These are phyloP conservation scores for Celoporthe dispersa DNA, from an alignment of 2,329 filamentous ascomycete species.

Conservation along the genomic window DNA sequence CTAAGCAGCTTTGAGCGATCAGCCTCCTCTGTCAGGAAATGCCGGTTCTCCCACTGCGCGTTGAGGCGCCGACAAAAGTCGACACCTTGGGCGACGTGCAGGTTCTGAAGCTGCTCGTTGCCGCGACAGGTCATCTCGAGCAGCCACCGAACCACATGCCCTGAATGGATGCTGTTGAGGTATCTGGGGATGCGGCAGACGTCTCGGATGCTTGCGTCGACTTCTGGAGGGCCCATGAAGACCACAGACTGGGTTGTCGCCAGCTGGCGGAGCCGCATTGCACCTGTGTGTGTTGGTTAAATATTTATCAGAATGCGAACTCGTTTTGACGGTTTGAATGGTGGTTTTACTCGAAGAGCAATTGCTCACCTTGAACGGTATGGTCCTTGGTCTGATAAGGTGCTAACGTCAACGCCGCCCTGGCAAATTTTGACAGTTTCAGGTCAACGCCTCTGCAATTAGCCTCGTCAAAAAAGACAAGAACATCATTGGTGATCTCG, in stretches of 20 bases:
- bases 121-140: conserved; percentile 65
- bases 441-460: conserved; percentile 66
- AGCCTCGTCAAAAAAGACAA: conserved; percentile 65
- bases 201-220: conserved; percentile 64
- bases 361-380: conserved; percentile 58
- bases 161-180: conserved; percentile 44
- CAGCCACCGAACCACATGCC: conserved; percentile 57
- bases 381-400: conserved; percentile 64
- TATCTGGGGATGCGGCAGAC: conserved; percentile 38
- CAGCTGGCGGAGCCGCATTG: conserved; percentile 68
- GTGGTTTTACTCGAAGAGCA: not conserved
- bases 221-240: conserved; percentile 63
- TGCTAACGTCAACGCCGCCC: conserved; percentile 60
- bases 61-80: conserved; percentile 64
- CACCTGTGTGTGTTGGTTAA: too few species aligned
- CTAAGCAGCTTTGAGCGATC: conserved; percentile 48
- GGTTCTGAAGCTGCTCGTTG: conserved; percentile 61
- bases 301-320: too few species aligned
- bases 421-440: conserved; percentile 52
- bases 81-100: conserved; percentile 63
- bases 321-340: not conserved
- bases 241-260: conserved; percentile 57
- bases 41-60: conserved; percentile 47
- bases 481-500: conserved; percentile 49
- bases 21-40: conserved; percentile 43